phyloP scores from a whole-genome alignment of 2,329 filamentous ascomycete genomes.

The Fusarium brachygibbosum region DNA sequence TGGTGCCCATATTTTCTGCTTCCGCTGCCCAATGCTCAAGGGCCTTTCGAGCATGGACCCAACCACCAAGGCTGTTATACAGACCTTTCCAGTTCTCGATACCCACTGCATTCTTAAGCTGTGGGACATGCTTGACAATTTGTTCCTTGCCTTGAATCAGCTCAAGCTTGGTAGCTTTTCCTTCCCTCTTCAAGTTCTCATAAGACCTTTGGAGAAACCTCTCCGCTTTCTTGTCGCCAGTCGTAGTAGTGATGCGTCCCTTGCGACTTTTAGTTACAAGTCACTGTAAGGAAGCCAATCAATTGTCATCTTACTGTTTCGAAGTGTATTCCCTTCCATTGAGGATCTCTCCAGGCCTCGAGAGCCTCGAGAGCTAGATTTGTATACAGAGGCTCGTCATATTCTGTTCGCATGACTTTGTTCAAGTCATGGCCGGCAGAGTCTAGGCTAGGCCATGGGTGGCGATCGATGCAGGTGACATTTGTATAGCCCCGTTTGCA shows the following conservation, averaged over 20 bases:
- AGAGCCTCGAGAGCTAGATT: constrained; percentile 1
- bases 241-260: constrained; percentile 13
- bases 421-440: constrained; percentile 41
- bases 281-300: neutral
- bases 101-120: neutral
- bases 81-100: constrained; percentile 22
- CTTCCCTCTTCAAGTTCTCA: neutral
- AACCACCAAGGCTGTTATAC: constrained; percentile 10
- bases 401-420: constrained; percentile 32
- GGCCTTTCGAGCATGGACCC: constrained; percentile 13
- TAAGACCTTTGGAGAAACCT: constrained; percentile 1
- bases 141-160: neutral
- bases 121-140: neutral
- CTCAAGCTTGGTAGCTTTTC: neutral
- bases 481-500: constrained; percentile 31
- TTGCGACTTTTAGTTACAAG: neutral
- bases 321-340: neutral
- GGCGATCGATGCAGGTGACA: constrained; percentile 34
- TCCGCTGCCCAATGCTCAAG: constrained; percentile 5
- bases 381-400: constrained; percentile 13
- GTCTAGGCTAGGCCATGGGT: constrained; percentile 39
- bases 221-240: constrained; percentile 3
- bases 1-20: neutral
- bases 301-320: neutral
- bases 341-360: constrained; percentile 1